Percentiles rank a stretch among this genome's conserved stretches.
Conservation (phyloP, 2,329 filamentous ascomycete genomes). For the Fusarium mangiferae region DNA sequence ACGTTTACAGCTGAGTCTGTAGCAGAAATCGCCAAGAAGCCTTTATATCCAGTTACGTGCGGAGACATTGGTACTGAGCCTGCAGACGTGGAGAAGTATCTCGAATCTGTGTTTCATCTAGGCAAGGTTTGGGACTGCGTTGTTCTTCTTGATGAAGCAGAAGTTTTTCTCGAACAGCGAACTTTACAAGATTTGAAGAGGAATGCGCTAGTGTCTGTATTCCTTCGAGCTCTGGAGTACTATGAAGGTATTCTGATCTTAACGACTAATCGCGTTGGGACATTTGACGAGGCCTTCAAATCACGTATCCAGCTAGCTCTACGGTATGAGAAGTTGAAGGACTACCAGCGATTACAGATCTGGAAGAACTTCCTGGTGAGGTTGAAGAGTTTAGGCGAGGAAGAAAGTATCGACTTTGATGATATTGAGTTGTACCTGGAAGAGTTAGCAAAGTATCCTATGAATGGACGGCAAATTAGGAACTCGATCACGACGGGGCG, state of each 20-base stretch:
- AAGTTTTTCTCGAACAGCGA: conserved; percentile 13
- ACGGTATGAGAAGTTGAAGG: conserved; percentile 3
- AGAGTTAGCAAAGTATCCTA: neutral
- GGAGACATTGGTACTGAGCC: conserved; percentile 35
- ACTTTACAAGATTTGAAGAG: neutral
- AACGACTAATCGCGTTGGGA: conserved; percentile 11
- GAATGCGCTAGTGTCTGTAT: neutral
- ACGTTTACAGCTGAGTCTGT: conserved; percentile 32
- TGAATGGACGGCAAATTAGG: conserved; percentile 20
- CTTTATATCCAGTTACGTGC: conserved; percentile 28
- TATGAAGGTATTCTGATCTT: neutral
- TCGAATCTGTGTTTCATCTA: conserved; percentile 21
- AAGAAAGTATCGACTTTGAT: neutral
- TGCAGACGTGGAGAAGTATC: conserved; percentile 26
- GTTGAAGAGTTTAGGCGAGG: neutral
- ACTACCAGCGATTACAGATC: neutral
- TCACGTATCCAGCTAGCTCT: conserved; percentile 8
- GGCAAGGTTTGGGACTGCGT: conserved; percentile 31
- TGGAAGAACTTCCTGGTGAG: conserved; percentile 2
- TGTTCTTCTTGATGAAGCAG: conserved; percentile 10
- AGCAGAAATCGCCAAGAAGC: conserved; percentile 27
- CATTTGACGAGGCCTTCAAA: conserved; percentile 18
- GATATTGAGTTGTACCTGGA: neutral
- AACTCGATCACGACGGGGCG: conserved; percentile 15
- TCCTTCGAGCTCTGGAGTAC: conserved; percentile 9